Percentiles rank a stretch among this genome's conserved stretches.
phyloP scores from a whole-genome alignment of 208 protist genomes.

The Vickermania ingenoplastis region DNA sequence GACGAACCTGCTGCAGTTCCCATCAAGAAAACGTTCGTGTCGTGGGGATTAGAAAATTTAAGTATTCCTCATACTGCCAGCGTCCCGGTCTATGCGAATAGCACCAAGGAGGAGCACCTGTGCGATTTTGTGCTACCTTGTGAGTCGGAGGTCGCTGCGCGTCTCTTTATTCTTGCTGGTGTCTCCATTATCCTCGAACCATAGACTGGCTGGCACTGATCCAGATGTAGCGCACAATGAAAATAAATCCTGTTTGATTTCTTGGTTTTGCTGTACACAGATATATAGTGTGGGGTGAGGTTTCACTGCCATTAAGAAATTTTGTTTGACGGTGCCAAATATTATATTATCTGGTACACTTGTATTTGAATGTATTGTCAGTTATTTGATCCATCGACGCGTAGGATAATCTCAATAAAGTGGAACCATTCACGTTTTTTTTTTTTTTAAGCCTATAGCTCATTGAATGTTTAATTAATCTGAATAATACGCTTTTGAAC shows the following conservation, averaged over 20 bases:
- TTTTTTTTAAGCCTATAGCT: too few species aligned
- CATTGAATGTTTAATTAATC: too few species aligned
- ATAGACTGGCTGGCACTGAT: conserved; percentile 12
- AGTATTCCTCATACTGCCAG: background rate
- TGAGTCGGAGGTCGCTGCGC: conserved; percentile 28
- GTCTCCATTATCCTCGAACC: conserved; percentile 80
- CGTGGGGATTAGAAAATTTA: conserved; percentile 22
- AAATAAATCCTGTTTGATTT: too few species aligned
- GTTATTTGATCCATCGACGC: too few species aligned
- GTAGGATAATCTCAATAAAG: too few species aligned
- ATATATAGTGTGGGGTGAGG: too few species aligned
- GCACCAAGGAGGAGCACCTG: conserved; percentile 74
- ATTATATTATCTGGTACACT: background rate
- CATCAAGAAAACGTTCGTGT: conserved; percentile 63
- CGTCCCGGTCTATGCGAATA: conserved; percentile 84
- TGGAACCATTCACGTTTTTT: too few species aligned
- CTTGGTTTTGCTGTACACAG: too few species aligned
- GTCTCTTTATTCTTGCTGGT: conserved; percentile 83
- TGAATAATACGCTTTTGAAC: too few species aligned
- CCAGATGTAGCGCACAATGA: background rate
- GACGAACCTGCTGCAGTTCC: conserved; percentile 75
- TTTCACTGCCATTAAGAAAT: too few species aligned
- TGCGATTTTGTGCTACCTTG: conserved; percentile 84
- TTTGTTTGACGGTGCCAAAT: too few species aligned
- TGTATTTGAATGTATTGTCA: background rate